A percentile compares a stretch with the other conserved stretches of the same genome.
These are phyloP conservation scores for Calocybe indica DNA, from an alignment of 768 basidiomycete species.

Conservation along the genomic window DNA sequence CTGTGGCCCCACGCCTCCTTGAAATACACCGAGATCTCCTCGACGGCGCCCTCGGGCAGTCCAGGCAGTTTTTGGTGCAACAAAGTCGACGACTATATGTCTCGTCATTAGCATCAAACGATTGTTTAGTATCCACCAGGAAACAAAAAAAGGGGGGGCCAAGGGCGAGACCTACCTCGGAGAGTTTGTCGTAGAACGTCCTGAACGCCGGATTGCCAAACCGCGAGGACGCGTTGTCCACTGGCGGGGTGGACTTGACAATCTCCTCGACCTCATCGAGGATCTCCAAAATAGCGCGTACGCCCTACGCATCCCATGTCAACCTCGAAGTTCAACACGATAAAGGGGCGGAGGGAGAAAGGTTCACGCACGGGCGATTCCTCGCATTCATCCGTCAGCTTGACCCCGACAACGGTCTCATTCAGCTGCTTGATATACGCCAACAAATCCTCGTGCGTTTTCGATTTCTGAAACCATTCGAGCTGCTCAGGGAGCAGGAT, in stretches of 20 bases:
- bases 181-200: conserved; percentile 81
- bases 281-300: conserved; percentile 53
- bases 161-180: conserved; percentile 59
- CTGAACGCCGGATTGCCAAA: conserved; percentile 98
- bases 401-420: conserved; percentile 65
- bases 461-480: conserved; percentile 70
- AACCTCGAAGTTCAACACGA: conserved; percentile 1
- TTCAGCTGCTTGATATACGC: conserved; percentile 74
- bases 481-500: conserved; percentile 79
- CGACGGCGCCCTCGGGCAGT: conserved; percentile 49
- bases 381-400: conserved; percentile 59
- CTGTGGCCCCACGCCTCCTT: conserved; percentile 88
- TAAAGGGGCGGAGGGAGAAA: background rate
- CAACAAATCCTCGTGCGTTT: conserved; percentile 62
- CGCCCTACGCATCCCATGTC: conserved; percentile 39
- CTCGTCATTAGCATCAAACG: background rate
- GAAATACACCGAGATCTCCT: conserved; percentile 79
- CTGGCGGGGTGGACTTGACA: conserved; percentile 70
- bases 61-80: conserved; percentile 57
- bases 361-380: conserved; percentile 50
- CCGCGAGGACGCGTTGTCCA: conserved; percentile 84
- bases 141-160: background rate
- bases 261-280: conserved; percentile 63
- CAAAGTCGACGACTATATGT: conserved; percentile 39
- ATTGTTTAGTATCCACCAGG: background rate